Percentiles rank a stretch among this genome's conserved stretches.
Evolutionary conservation across 805 yeast genomes (phyloP).

Genomic region (Saccharomycopsis fermentans): DNA sequence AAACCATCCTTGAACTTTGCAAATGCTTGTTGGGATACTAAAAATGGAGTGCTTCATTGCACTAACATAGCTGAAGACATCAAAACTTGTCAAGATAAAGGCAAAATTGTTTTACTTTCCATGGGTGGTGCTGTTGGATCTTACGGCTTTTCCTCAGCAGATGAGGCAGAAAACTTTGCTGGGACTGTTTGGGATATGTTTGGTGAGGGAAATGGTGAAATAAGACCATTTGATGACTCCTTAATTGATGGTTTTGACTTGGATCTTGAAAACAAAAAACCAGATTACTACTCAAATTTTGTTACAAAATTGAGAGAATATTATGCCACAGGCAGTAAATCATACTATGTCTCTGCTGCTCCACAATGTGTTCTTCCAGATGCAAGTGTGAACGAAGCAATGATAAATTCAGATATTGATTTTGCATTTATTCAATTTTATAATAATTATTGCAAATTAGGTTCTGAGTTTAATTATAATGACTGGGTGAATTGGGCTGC

Average conservation of each 20-base stretch:
- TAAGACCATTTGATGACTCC: slow-evolving; percentile 35
- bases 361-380: slow-evolving; percentile 91
- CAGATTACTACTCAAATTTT: slow-evolving; percentile 56
- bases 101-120: slow-evolving; percentile 49
- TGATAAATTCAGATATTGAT: slow-evolving; percentile 56
- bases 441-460: slow-evolving; percentile 55
- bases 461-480: slow-evolving; percentile 55
- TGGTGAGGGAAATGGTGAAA: slow-evolving; percentile 25
- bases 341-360: slow-evolving; percentile 75
- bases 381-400: slow-evolving; percentile 48
- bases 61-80: slow-evolving; percentile 43
- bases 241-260: slow-evolving; percentile 82
- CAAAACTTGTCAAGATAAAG: slow-evolving; percentile 46
- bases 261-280: slow-evolving; percentile 62
- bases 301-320: slow-evolving; percentile 45
- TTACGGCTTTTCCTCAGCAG: slow-evolving; percentile 42
- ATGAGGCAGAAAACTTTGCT: slow-evolving; percentile 45
- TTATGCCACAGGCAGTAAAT: slow-evolving; percentile 44
- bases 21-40: slow-evolving; percentile 24
- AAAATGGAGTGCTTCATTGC: background rate
- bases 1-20: slow-evolving; percentile 39
- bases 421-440: slow-evolving; percentile 82
- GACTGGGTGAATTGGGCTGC: slow-evolving; percentile 63
- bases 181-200: slow-evolving; percentile 41
- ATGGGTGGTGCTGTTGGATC: slow-evolving; percentile 53